phyloP scores from a whole-genome alignment of 768 basidiomycete genomes.

The Kwoniella bestiolae region DNA sequence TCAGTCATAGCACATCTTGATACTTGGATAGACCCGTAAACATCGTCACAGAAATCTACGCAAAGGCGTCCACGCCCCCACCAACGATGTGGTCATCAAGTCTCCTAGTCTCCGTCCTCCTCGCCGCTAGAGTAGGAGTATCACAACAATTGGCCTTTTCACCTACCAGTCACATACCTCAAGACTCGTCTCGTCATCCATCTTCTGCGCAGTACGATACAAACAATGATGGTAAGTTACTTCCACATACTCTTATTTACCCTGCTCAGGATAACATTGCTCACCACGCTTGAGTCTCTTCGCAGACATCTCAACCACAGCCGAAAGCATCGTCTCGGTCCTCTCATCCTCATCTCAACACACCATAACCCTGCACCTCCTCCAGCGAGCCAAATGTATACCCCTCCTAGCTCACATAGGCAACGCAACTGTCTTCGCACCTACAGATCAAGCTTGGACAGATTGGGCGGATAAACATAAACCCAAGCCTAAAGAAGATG shows the following conservation, averaged over 20 bases:
- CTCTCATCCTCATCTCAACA: conserved; percentile 79
- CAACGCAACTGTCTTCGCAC: conserved; percentile 85
- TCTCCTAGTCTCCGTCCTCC: conserved; percentile 14
- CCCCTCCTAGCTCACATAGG: conserved; percentile 88
- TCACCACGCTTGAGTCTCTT: background rate
- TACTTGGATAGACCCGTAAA: background rate
- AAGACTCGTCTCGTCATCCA: background rate
- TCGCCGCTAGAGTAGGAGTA: conserved; percentile 16
- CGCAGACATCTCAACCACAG: conserved; percentile 11
- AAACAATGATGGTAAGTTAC: conserved; percentile 3
- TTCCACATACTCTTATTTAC: background rate
- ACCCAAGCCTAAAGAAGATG: conserved; percentile 9
- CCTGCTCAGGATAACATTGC: too few relatives aligned
- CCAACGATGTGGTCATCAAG: conserved; percentile 20
- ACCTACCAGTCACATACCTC: background rate
- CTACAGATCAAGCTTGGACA: conserved; percentile 80
- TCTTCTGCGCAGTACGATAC: background rate
- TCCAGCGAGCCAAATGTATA: conserved; percentile 83
- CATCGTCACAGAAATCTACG: background rate
- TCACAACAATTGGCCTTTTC: conserved; percentile 19
- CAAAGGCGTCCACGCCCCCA: background rate
- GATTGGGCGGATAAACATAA: conserved; percentile 44
- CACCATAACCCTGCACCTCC: conserved; percentile 70
- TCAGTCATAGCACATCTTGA: background rate
- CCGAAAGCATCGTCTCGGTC: conserved; percentile 68